Evolutionary conservation across 1,139 yeast genomes (phyloP).

Genomic region (Blastobotrys apis): DNA sequence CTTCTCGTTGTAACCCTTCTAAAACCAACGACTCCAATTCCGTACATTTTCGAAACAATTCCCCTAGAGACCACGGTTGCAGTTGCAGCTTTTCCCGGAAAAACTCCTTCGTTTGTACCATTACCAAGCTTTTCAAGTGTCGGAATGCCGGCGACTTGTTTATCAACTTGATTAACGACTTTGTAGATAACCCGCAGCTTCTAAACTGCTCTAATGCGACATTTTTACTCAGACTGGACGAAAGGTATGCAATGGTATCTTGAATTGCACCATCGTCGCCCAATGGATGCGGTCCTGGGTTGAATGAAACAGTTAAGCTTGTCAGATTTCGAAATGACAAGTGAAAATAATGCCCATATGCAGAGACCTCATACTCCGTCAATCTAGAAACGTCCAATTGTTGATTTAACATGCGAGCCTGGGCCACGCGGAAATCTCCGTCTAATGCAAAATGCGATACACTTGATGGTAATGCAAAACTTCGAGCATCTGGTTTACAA

Average conservation of each 20-base stretch:
- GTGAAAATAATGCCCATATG: constrained; percentile 5
- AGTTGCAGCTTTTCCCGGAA: constrained; percentile 8
- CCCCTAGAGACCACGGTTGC: constrained; percentile 3
- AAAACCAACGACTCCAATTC: constrained; percentile 5
- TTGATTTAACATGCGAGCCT: neutral
- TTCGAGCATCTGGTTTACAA: neutral
- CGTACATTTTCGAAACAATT: constrained; percentile 3
- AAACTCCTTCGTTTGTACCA: constrained; percentile 10
- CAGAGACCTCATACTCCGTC: constrained; percentile 3
- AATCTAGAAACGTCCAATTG: constrained; percentile 3
- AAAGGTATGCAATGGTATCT: neutral
- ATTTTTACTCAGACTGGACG: constrained; percentile 1
- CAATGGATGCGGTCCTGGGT: neutral
- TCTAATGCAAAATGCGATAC: constrained; percentile 6
- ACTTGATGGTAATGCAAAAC: neutral
- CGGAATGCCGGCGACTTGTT: constrained; percentile 1
- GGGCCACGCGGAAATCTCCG: constrained; percentile 3
- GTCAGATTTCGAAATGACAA: constrained; percentile 4
- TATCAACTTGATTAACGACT: constrained; percentile 3
- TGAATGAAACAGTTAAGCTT: constrained; percentile 5
- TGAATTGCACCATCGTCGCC: neutral
- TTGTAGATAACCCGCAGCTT: constrained; percentile 7
- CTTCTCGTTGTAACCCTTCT: constrained; percentile 3
- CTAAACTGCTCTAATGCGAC: constrained; percentile 2
- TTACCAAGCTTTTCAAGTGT: constrained; percentile 6